A percentile compares a stretch with the other conserved stretches of the same genome.
Evolutionary conservation across 768 basidiomycete genomes (phyloP).

Genomic region (Calocybe indica): DNA sequence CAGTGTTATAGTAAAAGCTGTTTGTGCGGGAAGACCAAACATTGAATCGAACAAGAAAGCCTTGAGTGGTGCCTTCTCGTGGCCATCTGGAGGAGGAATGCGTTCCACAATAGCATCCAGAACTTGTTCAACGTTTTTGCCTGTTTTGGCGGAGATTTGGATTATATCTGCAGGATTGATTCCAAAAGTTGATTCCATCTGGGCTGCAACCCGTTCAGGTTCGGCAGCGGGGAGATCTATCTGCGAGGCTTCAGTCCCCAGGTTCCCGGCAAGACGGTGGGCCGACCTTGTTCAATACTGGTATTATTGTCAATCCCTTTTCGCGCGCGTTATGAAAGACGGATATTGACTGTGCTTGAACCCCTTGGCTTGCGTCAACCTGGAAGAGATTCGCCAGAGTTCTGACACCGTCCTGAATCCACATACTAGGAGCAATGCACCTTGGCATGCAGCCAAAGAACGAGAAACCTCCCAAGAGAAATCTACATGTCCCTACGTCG

Average conservation of each 20-base stretch:
- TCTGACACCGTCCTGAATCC: not conserved
- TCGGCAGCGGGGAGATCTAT: slow-evolving; percentile 91
- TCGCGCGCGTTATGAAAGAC: slow-evolving; percentile 89
- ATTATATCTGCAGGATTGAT: slow-evolving; percentile 71
- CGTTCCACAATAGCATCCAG: slow-evolving; percentile 76
- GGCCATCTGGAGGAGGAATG: slow-evolving; percentile 74
- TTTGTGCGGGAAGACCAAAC: slow-evolving; percentile 29
- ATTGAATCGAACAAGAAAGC: slow-evolving; percentile 92
- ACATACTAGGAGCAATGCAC: slow-evolving; percentile 60
- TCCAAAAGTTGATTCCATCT: slow-evolving; percentile 80
- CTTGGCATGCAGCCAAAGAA: slow-evolving; percentile 89
- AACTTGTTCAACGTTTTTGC: slow-evolving; percentile 72
- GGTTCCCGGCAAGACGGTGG: slow-evolving; percentile 1
- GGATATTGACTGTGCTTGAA: slow-evolving; percentile 96
- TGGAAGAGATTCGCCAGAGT: slow-evolving; percentile 22
- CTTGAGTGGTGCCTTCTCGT: slow-evolving; percentile 50
- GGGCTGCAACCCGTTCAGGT: slow-evolving; percentile 71
- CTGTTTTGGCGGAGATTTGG: slow-evolving; percentile 89
- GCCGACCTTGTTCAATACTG: slow-evolving; percentile 85
- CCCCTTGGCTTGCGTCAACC: slow-evolving; percentile 96
- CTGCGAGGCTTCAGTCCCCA: slow-evolving; percentile 29
- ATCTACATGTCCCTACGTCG: slow-evolving; percentile 83
- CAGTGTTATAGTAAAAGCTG: not conserved
- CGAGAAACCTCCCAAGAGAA: slow-evolving; percentile 97
- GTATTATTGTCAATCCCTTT: slow-evolving; percentile 75